Evolutionary conservation across 371 early-diverging fungal species (phyloP), one percentile per base, ranked within the genome.

Genomic region (Amoeboaphelidium protococcarum): DNA sequence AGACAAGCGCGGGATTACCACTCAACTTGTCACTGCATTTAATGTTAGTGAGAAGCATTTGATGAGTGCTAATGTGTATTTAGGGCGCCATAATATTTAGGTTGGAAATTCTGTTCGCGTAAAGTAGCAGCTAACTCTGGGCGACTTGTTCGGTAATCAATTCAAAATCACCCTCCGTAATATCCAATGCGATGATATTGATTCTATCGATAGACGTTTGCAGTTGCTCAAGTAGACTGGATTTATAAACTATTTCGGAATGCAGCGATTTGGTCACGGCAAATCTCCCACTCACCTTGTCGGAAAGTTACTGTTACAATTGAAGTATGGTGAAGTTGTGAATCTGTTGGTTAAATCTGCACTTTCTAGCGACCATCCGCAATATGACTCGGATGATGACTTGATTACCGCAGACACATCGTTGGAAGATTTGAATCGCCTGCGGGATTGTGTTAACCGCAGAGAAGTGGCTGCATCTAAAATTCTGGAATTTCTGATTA

Each of bases 161-260:
- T 96, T 96, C 58, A 61, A 59, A 3, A 81, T 90, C 40, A 69
- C 74, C 0, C 59, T 94, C 26, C 65, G 67, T 6, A 41, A 57
- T n/a, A 48, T 66, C 1, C 19, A 48, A 27, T 2, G 22, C 2
- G 25, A 44, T 13, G 23, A 26, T 3, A 60, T 65, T 27, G 55
- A 64, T 20, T 58, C 59, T 2, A 56, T 83, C 24, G 54, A 62
- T 13, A 51, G 56, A 0, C 69, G 80, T 12, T 57, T 89, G 48
- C 49, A 55, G 2, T 72, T 75, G 20, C 60, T 89, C 13, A 54
- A 64, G 13, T 54, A 67, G 2, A 59, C 62, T 27, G 90, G 91
- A 1, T 97, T 92, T 57, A 68, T 95, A 54, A 99, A 99, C 61
- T 99, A 97, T 65, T 99, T 75, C 64, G 99, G 94, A 20, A 82